These are phyloP conservation scores for Xylaria sp. DNA, from an alignment of 2,329 filamentous ascomycete genomes.

Conservation along the genomic window DNA sequence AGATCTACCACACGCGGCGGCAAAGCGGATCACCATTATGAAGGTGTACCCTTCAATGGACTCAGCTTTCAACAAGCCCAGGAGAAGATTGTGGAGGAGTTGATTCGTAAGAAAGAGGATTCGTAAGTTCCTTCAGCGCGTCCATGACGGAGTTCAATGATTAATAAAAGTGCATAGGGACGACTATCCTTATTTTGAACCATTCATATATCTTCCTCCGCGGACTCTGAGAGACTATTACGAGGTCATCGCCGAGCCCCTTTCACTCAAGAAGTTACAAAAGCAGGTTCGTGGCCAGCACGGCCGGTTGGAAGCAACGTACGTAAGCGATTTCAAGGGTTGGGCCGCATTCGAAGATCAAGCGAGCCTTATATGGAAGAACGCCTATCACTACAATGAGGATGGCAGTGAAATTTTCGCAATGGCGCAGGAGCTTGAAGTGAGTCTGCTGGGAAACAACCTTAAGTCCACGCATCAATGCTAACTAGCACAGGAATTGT, in stretches of 20 bases:
- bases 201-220: conserved; percentile 82
- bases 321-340: conserved; percentile 75
- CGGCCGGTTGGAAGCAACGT: conserved; percentile 72
- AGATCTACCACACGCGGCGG: conserved; percentile 49
- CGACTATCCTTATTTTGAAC: conserved; percentile 74
- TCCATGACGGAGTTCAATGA: background rate
- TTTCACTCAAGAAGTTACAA: conserved; percentile 80
- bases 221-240: conserved; percentile 86
- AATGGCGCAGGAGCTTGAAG: conserved; percentile 82
- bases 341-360: conserved; percentile 87
- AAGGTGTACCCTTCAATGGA: conserved; percentile 71
- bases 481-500: conserved; percentile 66
- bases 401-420: conserved; percentile 86
- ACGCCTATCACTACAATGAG: conserved; percentile 90
- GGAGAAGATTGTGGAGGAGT: conserved; percentile 82
- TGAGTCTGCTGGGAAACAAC: conserved; percentile 50
- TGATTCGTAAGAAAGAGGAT: conserved; percentile 75
- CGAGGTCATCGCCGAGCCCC: conserved; percentile 80
- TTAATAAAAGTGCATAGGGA: conserved; percentile 60
- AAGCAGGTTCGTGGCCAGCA: conserved; percentile 80
- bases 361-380: conserved; percentile 83
- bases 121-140: conserved; percentile 58
- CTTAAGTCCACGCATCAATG: conserved; percentile 19
- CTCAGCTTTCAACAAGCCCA: conserved; percentile 86
- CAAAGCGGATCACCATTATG: conserved; percentile 64